Conservation (phyloP, 1,284 basidiomycete species). For the Afroboletus lepidellus region DNA sequence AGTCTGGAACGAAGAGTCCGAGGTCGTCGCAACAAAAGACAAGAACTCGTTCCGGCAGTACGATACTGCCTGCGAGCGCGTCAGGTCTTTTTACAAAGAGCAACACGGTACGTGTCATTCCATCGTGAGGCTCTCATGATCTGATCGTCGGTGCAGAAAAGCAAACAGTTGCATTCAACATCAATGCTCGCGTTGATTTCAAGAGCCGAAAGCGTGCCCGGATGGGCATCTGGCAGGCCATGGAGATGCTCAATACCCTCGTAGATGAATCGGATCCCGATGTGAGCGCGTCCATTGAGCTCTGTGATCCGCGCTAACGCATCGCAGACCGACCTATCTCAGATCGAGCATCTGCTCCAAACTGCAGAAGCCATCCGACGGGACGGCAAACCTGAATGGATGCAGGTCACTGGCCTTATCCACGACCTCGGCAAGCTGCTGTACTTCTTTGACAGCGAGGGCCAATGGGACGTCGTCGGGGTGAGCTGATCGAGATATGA, state of each 20-base stretch:
- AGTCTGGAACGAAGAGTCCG: constrained; percentile 57
- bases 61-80: constrained; percentile 79
- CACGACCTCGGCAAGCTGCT: constrained; percentile 88
- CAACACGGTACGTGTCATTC: constrained; percentile 63
- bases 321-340: constrained; percentile 67
- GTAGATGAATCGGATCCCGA: constrained; percentile 89
- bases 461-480: constrained; percentile 92
- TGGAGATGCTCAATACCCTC: constrained; percentile 86
- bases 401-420: constrained; percentile 86
- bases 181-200: constrained; percentile 72
- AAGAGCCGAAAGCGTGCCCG: constrained; percentile 60
- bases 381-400: constrained; percentile 88
- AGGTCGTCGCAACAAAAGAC: constrained; percentile 77
- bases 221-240: constrained; percentile 89
- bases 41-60: constrained; percentile 74
- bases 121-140: not conserved
- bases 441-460: constrained; percentile 77
- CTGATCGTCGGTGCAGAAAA: constrained; percentile 53
- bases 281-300: constrained; percentile 40
- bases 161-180: constrained; percentile 85
- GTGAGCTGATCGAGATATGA: constrained; percentile 35
- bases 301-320: constrained; percentile 12
- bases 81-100: constrained; percentile 85
- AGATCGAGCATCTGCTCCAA: constrained; percentile 89
- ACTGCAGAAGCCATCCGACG: constrained; percentile 89